Base-by-base conservation (phyloP, 257 asterid genomes). In the Euphrasia confusa region DNA sequence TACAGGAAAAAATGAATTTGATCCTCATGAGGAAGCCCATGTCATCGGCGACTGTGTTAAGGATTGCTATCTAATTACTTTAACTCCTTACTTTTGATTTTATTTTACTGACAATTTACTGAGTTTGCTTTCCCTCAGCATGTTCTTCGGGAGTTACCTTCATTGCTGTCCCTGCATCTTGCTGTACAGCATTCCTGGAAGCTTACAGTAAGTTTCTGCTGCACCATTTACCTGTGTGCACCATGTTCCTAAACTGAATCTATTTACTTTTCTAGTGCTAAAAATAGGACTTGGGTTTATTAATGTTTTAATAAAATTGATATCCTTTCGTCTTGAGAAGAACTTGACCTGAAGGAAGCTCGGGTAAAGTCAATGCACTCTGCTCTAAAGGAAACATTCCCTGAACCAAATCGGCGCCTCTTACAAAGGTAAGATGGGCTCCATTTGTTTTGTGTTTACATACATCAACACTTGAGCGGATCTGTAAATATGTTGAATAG, bases 161-260 rank as follows among this genome's bases (percentile, higher is more conserved):
- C 97, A 39, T 90, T 96, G 71, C 97, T 21, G 97, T 90, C 72
- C 97, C 97, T 66, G 97, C 95, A 50, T 83, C 97, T 65, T 90
- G 97, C 78, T 90, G 97, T 75, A 81, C 89, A 57, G 96, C 97
- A 39, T 79, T 90, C 77, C 77, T 90, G 82, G 97, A 90, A 74
- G 91, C 95, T 67, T 83, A 77, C 73, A 87, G 97, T 90, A 71
- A 78, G 94, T 75, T 61, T 65, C 15, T 54, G 50, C 64, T 47
- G 44, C 48, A 28, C 48, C 18, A 66, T 18, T 58, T 32, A 11
- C 47, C 63, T 56, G 63, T 53, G 68, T 66, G 40, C 61, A 55
- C 71, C 56, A 52, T 72, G 47, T 68, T 40, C 42, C 55, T 26
- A 44, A 54, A 63, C 65, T 27, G 27, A 54, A 63, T 62, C 18